Percentiles rank a stretch among this genome's conserved stretches.
Evolutionary conservation across 495 filamentous ascomycete species (phyloP).

Genomic region (Gamarada debralockiae): DNA sequence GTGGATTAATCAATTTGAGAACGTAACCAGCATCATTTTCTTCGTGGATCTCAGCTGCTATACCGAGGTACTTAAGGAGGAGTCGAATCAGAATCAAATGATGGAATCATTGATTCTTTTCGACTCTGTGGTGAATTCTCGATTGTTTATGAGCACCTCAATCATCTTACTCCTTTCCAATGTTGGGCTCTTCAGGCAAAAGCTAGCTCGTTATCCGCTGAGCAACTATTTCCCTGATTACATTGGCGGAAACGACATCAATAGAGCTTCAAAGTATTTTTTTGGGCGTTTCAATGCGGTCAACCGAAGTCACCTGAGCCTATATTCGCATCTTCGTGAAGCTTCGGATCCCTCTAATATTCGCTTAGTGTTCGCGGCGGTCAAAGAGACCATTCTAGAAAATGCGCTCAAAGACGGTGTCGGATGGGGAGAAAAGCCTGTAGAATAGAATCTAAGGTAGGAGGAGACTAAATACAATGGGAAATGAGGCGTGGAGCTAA

Average conservation of each 20-base stretch:
- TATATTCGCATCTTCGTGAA: slow-evolving; percentile 96
- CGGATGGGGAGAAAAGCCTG: too few relatives aligned
- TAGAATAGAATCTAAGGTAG: too few relatives aligned
- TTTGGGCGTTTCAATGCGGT: slow-evolving; percentile 97
- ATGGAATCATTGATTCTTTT: slow-evolving; percentile 93
- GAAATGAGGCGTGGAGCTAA: too few relatives aligned
- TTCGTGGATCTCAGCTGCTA: slow-evolving; percentile 96
- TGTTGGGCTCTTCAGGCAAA: slow-evolving; percentile 92
- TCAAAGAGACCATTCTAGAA: slow-evolving; percentile 98
- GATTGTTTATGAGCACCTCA: slow-evolving; percentile 96
- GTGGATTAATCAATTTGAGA: slow-evolving; percentile 99
- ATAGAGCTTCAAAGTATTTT: slow-evolving; percentile 92
- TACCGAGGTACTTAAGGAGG: slow-evolving; percentile 89
- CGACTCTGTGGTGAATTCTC: slow-evolving; percentile 93
- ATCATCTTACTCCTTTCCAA: slow-evolving; percentile 97
- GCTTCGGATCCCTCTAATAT: slow-evolving; percentile 98
- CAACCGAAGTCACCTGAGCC: slow-evolving; percentile 89
- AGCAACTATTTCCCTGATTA: slow-evolving; percentile 95
- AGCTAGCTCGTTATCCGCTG: slow-evolving; percentile 79
- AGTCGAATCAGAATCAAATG: slow-evolving; percentile 88
- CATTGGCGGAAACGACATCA: slow-evolving; percentile 94
- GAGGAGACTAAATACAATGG: too few relatives aligned
- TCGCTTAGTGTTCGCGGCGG: slow-evolving; percentile 92
- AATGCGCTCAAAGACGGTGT: slow-evolving; percentile 98
- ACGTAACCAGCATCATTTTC: slow-evolving; percentile 97